Conservation (phyloP, 768 basidiomycete genomes). For the Neoboletus brunneissimus region DNA sequence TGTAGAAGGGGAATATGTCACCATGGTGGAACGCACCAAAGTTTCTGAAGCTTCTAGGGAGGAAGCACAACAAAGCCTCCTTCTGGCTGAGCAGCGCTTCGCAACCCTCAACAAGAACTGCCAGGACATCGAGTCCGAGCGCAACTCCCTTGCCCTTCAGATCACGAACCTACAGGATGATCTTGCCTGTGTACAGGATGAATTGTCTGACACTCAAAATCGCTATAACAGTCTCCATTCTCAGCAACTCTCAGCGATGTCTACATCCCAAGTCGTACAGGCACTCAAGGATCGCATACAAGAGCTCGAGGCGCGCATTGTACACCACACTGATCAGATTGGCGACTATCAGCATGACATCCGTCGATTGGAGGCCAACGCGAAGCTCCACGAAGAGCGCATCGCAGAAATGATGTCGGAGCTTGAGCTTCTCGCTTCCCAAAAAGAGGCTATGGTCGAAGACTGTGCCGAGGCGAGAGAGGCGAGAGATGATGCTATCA, state of each 20-base stretch:
- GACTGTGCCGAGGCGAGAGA: slow-evolving; percentile 79
- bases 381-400: slow-evolving; percentile 71
- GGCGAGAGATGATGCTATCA: slow-evolving; percentile 62
- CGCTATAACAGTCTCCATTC: slow-evolving; percentile 62
- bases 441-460: slow-evolving; percentile 81
- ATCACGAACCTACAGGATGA: slow-evolving; percentile 62
- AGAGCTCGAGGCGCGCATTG: slow-evolving; percentile 63
- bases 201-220: slow-evolving; percentile 53
- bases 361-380: slow-evolving; percentile 70
- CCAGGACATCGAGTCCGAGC: slow-evolving; percentile 60
- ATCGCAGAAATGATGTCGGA: slow-evolving; percentile 67
- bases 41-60: slow-evolving; percentile 35
- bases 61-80: slow-evolving; percentile 32
- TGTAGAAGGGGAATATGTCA: slow-evolving; percentile 34
- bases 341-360: slow-evolving; percentile 80
- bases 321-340: slow-evolving; percentile 69
- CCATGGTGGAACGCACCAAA: slow-evolving; percentile 34
- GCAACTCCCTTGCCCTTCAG: slow-evolving; percentile 63
- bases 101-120: slow-evolving; percentile 44
- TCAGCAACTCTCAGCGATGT: slow-evolving; percentile 65
- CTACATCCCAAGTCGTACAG: slow-evolving; percentile 50
- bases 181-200: slow-evolving; percentile 48
- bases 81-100: slow-evolving; percentile 40
- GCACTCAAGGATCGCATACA: slow-evolving; percentile 62
- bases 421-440: slow-evolving; percentile 58